A percentile compares a stretch with the other conserved stretches of the same genome.
These are phyloP conservation scores for Silene coronaria DNA, from an alignment of 179 eudicot species.

Conservation along the genomic window DNA sequence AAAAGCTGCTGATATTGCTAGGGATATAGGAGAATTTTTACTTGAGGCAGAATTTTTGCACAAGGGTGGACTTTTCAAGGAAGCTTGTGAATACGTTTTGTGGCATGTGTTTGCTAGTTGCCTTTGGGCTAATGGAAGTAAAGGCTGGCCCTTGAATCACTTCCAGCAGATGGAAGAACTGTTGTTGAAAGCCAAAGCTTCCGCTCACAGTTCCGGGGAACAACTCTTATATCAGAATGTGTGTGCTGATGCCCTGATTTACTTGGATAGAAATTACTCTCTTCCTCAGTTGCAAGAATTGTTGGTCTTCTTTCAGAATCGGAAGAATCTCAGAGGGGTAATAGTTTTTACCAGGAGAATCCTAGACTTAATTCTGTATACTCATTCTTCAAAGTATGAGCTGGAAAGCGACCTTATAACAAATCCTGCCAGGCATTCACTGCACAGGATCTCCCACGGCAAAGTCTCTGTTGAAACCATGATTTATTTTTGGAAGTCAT, in stretches of 20 bases:
- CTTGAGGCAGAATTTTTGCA: constrained; percentile 43
- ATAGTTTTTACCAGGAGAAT: constrained; percentile 32
- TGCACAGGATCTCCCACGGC: constrained; percentile 28
- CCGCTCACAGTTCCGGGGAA: constrained; percentile 26
- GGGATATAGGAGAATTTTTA: constrained; percentile 37
- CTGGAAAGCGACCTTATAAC: constrained; percentile 22
- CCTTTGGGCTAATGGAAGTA: constrained; percentile 34
- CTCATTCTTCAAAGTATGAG: constrained; percentile 30
- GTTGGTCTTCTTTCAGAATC: constrained; percentile 20
- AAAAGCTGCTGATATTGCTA: constrained; percentile 52
- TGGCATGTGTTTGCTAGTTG: constrained; percentile 32
- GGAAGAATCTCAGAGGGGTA: constrained; percentile 25
- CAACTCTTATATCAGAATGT: constrained; percentile 26
- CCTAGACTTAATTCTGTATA: constrained; percentile 36
- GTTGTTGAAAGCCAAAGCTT: constrained; percentile 33
- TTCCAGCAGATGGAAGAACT: constrained; percentile 35
- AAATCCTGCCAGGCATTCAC: constrained; percentile 17
- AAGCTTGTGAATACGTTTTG: constrained; percentile 34
- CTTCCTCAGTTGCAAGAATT: constrained; percentile 29
- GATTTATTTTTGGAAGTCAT: constrained; percentile 42
- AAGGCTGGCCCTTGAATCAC: constrained; percentile 47
- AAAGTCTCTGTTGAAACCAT: constrained; percentile 39
- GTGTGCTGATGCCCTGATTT: constrained; percentile 30
- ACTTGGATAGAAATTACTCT: constrained; percentile 26
- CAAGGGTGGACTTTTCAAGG: constrained; percentile 32